Evolutionary conservation across 495 filamentous ascomycete genomes (phyloP), one percentile per base, ranked within the genome.

Genomic region (Neurospora tetraspora): DNA sequence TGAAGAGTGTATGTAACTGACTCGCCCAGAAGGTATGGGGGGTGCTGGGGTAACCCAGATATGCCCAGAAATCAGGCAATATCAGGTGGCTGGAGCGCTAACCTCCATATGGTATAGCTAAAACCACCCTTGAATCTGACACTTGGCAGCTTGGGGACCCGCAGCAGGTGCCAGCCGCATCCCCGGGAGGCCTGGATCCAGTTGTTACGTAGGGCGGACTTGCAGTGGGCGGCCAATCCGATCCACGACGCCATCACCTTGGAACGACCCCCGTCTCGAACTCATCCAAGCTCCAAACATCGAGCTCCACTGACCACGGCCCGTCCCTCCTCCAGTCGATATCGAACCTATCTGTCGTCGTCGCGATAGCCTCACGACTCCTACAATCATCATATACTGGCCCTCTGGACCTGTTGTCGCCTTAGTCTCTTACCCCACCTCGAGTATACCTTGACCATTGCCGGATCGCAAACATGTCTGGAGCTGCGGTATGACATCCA

Each of bases 401-500:
- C n/a, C n/a, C n/a, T n/a, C n/a, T n/a, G n/a, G 53, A 61, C 27
- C 53, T 65, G 6, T 34, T 7, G 27, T 18, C 53, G 12, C 23
- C 14, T 34, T 34, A 65, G 14, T 34, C 27, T 65, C 7, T 7
- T 65, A 34, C 27, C 27, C 27, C 27, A 34, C 53, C 53, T 65
- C 53, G 53, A 65, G 23, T 65, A 65, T 18, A 65, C 27, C 14
- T 65, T 65, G 53, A 27, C 53, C 53, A 18, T 34, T 45, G 38
- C 43, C 69, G 27, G 75, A 37, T 68, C 69, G 70, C 77, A 76
- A 84, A 72, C 69, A 90, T 90, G 88, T 90, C 88, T 69, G 89
- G 89, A 80, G 86, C 87, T 76, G 83, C 77, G 79, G 88, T 89
- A 87, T 68, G 84, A 81, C 71, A 72, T 70, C 68, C 45, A 20